Evolutionary conservation across 805 yeast genomes (phyloP), one percentile per base, ranked within the genome.

Genomic region (Suhomyces kilbournensis): DNA sequence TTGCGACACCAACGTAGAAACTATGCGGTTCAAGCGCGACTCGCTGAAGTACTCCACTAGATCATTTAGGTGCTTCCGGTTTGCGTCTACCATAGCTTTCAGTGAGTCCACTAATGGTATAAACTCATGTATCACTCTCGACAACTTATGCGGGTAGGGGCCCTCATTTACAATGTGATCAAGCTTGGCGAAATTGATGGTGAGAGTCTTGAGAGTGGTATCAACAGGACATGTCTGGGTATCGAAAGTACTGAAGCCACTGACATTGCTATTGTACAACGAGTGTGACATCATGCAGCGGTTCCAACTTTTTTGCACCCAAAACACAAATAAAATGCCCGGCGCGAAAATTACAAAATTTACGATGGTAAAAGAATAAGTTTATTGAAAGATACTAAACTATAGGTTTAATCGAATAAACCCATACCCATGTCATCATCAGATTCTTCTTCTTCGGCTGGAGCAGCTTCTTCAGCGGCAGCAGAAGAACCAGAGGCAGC

Each of bases 401-500:
- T 44, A 53, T 22, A 44, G 54, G 77, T 69, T 83, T 93, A 93
- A 84, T 91, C 99, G 85, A 93, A 93, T 77, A 93, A 83, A 82
- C 97, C 98, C 91, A 92, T 88, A 67, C 97, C 98, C 97, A 93
- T 90, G 84, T 90, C 97, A 65, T 85, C 90, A 64, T 85, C 90
- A 60, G 85, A 82, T 74, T 81, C 88, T 62, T 82, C 94, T 53
- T 64, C 70, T 64, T 81, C 91, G 64, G 78, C 90, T 68, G 78
- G 96, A 55, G 78, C 92, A 50, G 81, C 88, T 60, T 85, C 90
- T 55, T 80, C 91, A 60, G 81, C 90, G 56, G 79, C 88, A 57
- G 82, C 87, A 51, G 76, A 79, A 60, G 78, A 69, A 59, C 82
- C 67, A 58, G 81, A 67, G 68, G 89, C 83, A 67, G 96, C 90